A percentile compares a stretch with the other conserved stretches of the same genome.
phyloP scores from a whole-genome alignment of 345 rosid genomes.

The Populus pruinosa region DNA sequence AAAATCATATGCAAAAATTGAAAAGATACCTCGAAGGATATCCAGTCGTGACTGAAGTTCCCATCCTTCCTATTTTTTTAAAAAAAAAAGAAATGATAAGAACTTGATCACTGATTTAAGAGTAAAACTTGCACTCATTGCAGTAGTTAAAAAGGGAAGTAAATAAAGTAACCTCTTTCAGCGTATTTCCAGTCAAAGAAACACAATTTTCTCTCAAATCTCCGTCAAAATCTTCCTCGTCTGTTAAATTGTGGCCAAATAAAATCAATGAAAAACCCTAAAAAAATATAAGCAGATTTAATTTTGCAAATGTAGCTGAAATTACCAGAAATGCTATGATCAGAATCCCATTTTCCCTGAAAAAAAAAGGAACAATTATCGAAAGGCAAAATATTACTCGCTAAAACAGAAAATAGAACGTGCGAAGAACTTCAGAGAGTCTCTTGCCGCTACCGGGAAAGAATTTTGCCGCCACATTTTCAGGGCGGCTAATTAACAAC shows the following conservation, averaged over 20 bases:
- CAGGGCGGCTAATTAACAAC: too few relatives aligned
- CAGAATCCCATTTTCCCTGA: slow-evolving; percentile 54
- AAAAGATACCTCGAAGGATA: slow-evolving; percentile 48
- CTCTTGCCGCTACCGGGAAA: slow-evolving; percentile 20
- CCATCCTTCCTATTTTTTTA: slow-evolving; percentile 47
- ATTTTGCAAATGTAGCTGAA: background rate
- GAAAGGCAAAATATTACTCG: background rate
- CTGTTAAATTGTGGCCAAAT: slow-evolving; percentile 27
- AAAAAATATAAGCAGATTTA: background rate
- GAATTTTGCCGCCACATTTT: slow-evolving; percentile 59
- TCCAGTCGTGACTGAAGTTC: slow-evolving; percentile 64
- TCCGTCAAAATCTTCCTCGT: slow-evolving; percentile 48
- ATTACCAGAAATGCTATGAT: slow-evolving; percentile 76
- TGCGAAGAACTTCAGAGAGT: background rate
- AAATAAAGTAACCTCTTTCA: slow-evolving; percentile 36
- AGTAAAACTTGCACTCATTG: background rate
- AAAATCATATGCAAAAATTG: too few relatives aligned
- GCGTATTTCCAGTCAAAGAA: slow-evolving; percentile 29
- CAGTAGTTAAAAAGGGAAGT: background rate
- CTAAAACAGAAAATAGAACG: background rate
- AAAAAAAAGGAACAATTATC: background rate
- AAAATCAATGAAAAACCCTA: background rate
- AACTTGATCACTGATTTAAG: background rate
- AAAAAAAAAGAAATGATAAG: too few relatives aligned
- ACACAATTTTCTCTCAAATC: slow-evolving; percentile 36